Base-by-base conservation (phyloP, 345 rosid species). In the Eucalyptus cloeziana region DNA sequence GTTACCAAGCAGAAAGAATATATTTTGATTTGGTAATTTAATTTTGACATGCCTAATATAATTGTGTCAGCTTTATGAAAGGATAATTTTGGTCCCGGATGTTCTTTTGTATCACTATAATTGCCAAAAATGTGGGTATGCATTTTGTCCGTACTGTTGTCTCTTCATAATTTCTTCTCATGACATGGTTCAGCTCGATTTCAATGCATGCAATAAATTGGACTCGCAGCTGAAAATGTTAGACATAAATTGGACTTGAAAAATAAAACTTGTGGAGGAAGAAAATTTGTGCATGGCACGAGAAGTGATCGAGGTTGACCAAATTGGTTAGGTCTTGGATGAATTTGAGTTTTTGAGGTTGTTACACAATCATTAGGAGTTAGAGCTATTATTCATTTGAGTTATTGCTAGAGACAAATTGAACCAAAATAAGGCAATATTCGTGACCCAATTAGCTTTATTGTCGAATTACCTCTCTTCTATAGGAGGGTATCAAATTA, bases 41-140 rank as follows among this genome's bases (percentile, higher is more conserved):
- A 64, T 13, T n/a, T 64, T 13, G 16, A 30, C 17, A 30, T 30
- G 15, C 0, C 17, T 62, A 22, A 56, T 0, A 56, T 56, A 8
- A 19, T 30, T 7, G 19, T 13, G 33, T 17, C 17, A 0, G 71
- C 37, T 4, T 62, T 0, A 30, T 13, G 37, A 62, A 62, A 30
- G 71, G 37, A 64, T 7, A 64, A 64, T 7, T n/a, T 64, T 64
- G 76, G 21, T 64, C 19, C 71, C 3, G 4, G 0, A 56, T 56
- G 62, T 30, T 2, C 0, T 60, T 64, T n/a, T 30, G 19, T 64
- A 13, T 19, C 37, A 1, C 71, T n/a, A n/a, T 4, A 64, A 7
- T 30, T 64, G 37, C 5, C 69, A n/a, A n/a, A 25, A 64, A 64
- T n/a, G 21, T 64, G 76, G 76, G 19, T 7, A 31, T 13, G 33